Evolutionary conservation across 257 asterid genomes (phyloP).

Genomic region (Forsythia viridissima): DNA sequence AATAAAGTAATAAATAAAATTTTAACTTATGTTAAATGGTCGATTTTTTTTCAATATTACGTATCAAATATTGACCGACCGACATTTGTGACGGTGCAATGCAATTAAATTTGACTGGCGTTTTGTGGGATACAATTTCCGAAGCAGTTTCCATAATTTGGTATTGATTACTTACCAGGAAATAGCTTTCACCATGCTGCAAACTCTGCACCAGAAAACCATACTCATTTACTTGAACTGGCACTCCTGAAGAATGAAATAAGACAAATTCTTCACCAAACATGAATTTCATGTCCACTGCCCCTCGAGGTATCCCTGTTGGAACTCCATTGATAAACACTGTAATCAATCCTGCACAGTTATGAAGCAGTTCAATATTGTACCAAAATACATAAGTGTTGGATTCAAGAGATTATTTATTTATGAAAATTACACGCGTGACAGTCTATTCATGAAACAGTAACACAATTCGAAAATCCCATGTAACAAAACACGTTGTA

Average conservation of each 20-base stretch:
- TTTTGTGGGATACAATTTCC: background rate
- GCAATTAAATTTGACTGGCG: constrained; percentile 5
- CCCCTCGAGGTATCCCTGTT: constrained; percentile 59
- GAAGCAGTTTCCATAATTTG: background rate
- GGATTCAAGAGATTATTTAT: background rate
- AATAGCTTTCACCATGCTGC: constrained; percentile 80
- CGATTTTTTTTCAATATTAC: background rate
- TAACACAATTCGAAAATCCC: background rate
- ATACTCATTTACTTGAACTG: constrained; percentile 48
- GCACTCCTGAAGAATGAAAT: constrained; percentile 65
- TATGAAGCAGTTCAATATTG: background rate
- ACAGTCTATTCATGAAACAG: background rate
- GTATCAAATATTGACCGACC: constrained; percentile 4
- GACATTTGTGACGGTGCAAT: constrained; percentile 20
- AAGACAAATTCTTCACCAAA: constrained; percentile 50
- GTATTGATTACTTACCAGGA: constrained; percentile 50
- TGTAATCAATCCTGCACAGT: constrained; percentile 43
- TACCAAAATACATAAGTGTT: background rate
- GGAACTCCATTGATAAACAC: constrained; percentile 74
- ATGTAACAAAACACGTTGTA: background rate
- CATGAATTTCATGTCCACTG: constrained; percentile 45
- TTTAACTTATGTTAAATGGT: background rate
- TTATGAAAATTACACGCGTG: background rate
- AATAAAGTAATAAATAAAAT: too few relatives aligned
- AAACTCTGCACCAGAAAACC: constrained; percentile 57